Conservation (phyloP, 257 asterid genomes). For the Handroanthus guayacan region DNA sequence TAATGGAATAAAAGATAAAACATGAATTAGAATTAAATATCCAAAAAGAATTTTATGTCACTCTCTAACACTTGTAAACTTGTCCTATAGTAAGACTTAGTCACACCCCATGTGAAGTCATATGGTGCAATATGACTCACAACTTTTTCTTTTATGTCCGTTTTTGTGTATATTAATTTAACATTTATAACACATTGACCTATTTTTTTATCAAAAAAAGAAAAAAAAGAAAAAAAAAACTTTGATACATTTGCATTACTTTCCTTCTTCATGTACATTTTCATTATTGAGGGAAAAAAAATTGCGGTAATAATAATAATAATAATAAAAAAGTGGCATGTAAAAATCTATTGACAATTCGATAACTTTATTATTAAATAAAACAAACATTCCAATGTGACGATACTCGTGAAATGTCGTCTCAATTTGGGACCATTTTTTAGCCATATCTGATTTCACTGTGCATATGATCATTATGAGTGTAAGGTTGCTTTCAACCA, state of each 20-base stretch:
- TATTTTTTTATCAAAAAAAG: background rate
- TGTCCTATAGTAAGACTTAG: background rate
- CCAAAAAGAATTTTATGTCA: background rate
- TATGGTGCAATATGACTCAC: background rate
- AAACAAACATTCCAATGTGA: conserved; percentile 3
- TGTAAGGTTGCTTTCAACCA: conserved; percentile 5
- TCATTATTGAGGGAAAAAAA: background rate
- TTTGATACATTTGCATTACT: background rate
- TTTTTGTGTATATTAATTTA: background rate
- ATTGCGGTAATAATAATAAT: no score
- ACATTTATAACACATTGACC: background rate
- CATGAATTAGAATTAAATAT: no score
- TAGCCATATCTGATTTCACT: background rate
- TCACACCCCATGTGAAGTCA: conserved; percentile 1
- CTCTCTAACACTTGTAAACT: background rate
- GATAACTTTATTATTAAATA: background rate
- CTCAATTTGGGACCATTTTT: conserved; percentile 2
- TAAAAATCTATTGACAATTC: background rate
- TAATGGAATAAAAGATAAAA: no score
- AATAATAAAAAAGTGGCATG: no score
- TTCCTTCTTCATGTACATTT: background rate
- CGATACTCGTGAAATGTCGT: background rate
- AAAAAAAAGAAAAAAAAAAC: no score
- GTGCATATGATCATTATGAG: background rate
- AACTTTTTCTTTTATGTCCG: background rate